A percentile compares a stretch with the other conserved stretches of the same genome.
phyloP scores from a whole-genome alignment of 345 rosid genomes.

The Gossypium longicalyx region DNA sequence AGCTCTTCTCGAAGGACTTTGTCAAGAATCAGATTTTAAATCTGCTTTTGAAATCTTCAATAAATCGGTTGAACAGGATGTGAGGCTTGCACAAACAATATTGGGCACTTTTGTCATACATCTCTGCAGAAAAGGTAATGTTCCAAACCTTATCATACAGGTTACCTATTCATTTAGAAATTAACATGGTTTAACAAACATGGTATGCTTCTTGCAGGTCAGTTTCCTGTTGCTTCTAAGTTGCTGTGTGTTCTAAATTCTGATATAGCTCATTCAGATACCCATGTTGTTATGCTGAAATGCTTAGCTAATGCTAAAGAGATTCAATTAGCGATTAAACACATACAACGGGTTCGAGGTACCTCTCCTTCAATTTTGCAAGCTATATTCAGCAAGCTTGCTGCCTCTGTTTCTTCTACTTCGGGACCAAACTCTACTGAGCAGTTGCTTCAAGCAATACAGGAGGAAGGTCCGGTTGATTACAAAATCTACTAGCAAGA shows the following conservation, averaged over 20 bases:
- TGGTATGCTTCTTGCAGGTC: conserved; percentile 14
- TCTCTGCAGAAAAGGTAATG: conserved; percentile 58
- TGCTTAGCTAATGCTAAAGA: conserved; percentile 54
- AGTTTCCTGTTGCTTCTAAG: conserved; percentile 11
- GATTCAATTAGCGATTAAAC: conserved; percentile 44
- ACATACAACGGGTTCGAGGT: conserved; percentile 42
- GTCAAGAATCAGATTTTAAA: conserved; percentile 56
- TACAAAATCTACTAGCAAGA: neutral
- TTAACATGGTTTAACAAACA: neutral
- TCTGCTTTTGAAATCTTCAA: conserved; percentile 50
- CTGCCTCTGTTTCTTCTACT: conserved; percentile 37
- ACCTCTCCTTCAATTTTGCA: conserved; percentile 38
- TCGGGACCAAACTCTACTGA: conserved; percentile 29
- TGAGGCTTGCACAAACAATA: conserved; percentile 34
- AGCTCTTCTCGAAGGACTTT: conserved; percentile 57
- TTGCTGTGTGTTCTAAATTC: conserved; percentile 32
- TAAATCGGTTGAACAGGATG: conserved; percentile 43
- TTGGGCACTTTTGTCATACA: conserved; percentile 36
- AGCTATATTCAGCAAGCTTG: conserved; percentile 37
- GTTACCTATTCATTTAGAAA: neutral
- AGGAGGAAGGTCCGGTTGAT: neutral
- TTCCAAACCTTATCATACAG: neutral
- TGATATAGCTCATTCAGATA: conserved; percentile 34
- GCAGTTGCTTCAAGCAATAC: neutral
- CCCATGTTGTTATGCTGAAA: conserved; percentile 56